Evolutionary conservation across 768 basidiomycete genomes (phyloP).

Genomic region (Leccinum subtestaceum): DNA sequence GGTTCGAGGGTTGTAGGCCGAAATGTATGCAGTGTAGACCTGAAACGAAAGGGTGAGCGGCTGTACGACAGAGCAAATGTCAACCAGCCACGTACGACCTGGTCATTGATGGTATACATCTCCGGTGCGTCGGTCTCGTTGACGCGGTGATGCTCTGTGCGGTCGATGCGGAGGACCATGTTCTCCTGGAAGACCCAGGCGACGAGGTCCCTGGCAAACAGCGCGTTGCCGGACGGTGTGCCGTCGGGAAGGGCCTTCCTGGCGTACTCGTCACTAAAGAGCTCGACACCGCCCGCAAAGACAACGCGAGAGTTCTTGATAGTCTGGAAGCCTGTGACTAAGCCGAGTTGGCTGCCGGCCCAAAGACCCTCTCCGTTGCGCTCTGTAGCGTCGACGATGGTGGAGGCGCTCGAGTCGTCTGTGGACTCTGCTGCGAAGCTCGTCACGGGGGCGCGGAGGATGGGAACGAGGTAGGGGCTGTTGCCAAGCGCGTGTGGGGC

Average conservation of each 20-base stretch:
- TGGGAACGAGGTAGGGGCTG: constrained; percentile 79
- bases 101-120: constrained; percentile 82
- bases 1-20: constrained; percentile 56
- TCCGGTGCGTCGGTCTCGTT: constrained; percentile 61
- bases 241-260: constrained; percentile 61
- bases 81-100: constrained; percentile 51
- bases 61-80: background rate
- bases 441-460: constrained; percentile 73
- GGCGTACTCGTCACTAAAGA: constrained; percentile 77
- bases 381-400: constrained; percentile 66
- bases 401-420: constrained; percentile 54
- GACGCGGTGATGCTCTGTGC: constrained; percentile 66
- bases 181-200: constrained; percentile 92
- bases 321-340: constrained; percentile 91
- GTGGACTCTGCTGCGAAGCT: constrained; percentile 74
- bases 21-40: constrained; percentile 75
- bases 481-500: constrained; percentile 59
- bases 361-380: constrained; percentile 77
- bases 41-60: constrained; percentile 29
- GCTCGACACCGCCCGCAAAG: constrained; percentile 77
- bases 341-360: constrained; percentile 72
- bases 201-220: constrained; percentile 70
- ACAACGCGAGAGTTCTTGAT: constrained; percentile 70
- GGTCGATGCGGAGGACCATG: constrained; percentile 75
- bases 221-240: constrained; percentile 67